Evolutionary conservation across 164 flowering plant species (phyloP).

Genomic region (Aristolochia fimbriata): DNA sequence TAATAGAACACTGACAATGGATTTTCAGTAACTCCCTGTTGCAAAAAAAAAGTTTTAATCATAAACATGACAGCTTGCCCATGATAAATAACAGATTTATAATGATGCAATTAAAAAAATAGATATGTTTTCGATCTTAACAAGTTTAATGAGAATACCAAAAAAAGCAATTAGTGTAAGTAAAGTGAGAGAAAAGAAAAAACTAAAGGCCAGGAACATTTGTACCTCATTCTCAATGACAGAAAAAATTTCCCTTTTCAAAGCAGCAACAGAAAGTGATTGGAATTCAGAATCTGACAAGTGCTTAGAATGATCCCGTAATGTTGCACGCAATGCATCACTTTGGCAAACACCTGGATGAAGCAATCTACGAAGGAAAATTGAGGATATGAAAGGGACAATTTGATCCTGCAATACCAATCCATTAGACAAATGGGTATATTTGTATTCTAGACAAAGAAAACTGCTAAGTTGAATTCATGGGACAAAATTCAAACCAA

Average conservation of each 20-base stretch:
- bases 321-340: slow-evolving; percentile 45
- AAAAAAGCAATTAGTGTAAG: not conserved
- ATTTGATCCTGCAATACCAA: slow-evolving; percentile 50
- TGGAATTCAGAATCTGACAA: slow-evolving; percentile 59
- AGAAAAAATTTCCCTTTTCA: slow-evolving; percentile 62
- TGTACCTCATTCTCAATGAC: slow-evolving; percentile 71
- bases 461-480: too few relatives aligned
- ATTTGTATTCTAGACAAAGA: too few relatives aligned
- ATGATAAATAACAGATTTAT: not conserved
- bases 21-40: slow-evolving; percentile 48
- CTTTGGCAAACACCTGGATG: slow-evolving; percentile 63
- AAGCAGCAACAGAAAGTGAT: slow-evolving; percentile 50
- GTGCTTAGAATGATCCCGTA: slow-evolving; percentile 55
- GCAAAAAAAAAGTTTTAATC: slow-evolving; percentile 6
- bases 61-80: slow-evolving; percentile 2
- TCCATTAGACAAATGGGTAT: not conserved
- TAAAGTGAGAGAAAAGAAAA: not conserved
- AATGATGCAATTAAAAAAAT: not conserved
- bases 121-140: not conserved
- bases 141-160: not conserved
- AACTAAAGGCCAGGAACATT: not conserved
- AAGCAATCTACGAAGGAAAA: slow-evolving; percentile 68
- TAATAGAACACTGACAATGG: slow-evolving; percentile 36
- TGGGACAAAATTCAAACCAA: too few relatives aligned
- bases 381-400: slow-evolving; percentile 61